These are phyloP conservation scores for Aspergillus indologenus DNA, from an alignment of 495 filamentous ascomycete species.

Conservation along the genomic window DNA sequence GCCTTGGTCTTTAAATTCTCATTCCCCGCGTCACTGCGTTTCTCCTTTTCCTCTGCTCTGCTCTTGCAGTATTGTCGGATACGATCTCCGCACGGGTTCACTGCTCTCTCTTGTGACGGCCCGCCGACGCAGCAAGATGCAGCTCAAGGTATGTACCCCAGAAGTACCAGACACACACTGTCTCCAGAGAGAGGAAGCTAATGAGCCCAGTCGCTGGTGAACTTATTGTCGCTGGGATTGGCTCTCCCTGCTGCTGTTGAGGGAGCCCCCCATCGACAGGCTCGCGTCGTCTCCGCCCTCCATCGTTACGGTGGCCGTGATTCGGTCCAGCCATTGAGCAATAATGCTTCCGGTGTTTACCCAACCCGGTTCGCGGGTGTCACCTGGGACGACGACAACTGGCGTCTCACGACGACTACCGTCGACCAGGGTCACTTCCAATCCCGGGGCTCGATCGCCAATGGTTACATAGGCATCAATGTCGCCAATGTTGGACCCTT, in stretches of 20 bases:
- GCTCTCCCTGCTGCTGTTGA: conserved; percentile 4
- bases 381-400: conserved; percentile 63
- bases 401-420: conserved; percentile 54
- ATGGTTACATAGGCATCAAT: conserved; percentile 58
- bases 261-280: conserved; percentile 2
- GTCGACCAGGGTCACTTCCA: conserved; percentile 61
- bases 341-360: conserved; percentile 32
- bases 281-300: conserved; percentile 9
- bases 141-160: background rate
- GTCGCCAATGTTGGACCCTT: conserved; percentile 67
- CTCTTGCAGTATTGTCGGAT: background rate
- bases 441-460: conserved; percentile 60
- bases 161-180: background rate
- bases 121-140: background rate
- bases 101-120: background rate
- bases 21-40: background rate
- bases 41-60: background rate
- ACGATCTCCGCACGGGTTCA: background rate
- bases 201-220: background rate
- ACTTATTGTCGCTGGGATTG: background rate
- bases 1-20: background rate
- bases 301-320: conserved; percentile 9
- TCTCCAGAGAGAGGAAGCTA: background rate
- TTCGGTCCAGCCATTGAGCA: background rate
- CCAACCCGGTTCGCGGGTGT: conserved; percentile 48